Percentiles rank a stretch among this genome's conserved stretches.
Evolutionary conservation across 164 flowering plant genomes (phyloP).

Genomic region (Stephania yunnanensis): DNA sequence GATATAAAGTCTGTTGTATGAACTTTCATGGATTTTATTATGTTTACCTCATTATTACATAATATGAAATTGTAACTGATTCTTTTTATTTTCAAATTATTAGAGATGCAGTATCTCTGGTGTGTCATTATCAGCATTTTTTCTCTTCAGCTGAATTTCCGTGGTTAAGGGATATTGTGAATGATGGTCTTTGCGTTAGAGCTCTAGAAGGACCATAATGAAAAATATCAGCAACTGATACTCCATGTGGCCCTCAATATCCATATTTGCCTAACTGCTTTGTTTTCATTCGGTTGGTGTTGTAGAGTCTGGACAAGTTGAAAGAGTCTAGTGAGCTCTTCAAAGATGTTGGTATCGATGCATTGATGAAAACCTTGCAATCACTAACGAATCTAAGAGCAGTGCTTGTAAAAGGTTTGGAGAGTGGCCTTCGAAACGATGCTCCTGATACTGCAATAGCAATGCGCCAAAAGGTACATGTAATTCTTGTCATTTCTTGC

Average conservation of each 20-base stretch:
- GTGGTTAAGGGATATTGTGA: not conserved
- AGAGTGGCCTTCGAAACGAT: slow-evolving; percentile 94
- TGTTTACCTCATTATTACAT: too few relatives aligned
- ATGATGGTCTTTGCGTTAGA: not conserved
- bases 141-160: not conserved
- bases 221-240: not conserved
- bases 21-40: too few relatives aligned
- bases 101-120: too few relatives aligned
- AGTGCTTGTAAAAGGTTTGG: slow-evolving; percentile 67
- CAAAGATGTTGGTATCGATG: slow-evolving; percentile 26
- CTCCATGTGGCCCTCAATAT: not conserved
- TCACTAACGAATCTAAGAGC: slow-evolving; percentile 57
- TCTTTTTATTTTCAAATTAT: too few relatives aligned
- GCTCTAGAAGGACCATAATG: not conserved
- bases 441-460: slow-evolving; percentile 95
- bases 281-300: slow-evolving; percentile 3
- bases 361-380: slow-evolving; percentile 48
- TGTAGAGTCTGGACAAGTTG: slow-evolving; percentile 58
- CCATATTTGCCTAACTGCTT: not conserved
- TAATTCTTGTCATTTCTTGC: not conserved
- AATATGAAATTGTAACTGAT: too few relatives aligned
- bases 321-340: slow-evolving; percentile 30
- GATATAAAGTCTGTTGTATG: too few relatives aligned
- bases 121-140: too few relatives aligned
- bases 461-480: slow-evolving; percentile 84